A percentile compares a stretch with the other conserved stretches of the same genome.
Conservation (phyloP, 139 green algal genomes). For the Gonium pectorale region DNA sequence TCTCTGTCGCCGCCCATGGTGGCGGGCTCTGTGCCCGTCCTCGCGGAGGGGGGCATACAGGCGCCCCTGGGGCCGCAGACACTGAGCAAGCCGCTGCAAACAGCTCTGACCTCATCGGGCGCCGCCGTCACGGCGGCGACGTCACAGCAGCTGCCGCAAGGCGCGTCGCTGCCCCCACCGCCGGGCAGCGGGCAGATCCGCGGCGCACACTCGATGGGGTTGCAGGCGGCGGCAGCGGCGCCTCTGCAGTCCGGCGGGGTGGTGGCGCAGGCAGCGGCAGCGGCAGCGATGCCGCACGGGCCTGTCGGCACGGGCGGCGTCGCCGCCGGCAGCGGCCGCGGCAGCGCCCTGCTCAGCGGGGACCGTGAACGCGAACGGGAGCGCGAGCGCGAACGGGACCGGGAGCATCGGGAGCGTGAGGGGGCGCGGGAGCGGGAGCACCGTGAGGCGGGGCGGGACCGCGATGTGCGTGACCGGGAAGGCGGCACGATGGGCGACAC, state of each 20-base stretch:
- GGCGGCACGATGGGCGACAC: neutral
- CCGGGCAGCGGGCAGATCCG: neutral
- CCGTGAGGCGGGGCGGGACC: neutral
- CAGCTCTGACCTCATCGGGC: too few relatives aligned
- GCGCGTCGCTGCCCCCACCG: neutral
- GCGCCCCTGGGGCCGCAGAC: too few relatives aligned
- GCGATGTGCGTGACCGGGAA: neutral
- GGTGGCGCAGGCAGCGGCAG: neutral
- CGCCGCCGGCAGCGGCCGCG: neutral
- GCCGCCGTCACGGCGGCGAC: too few relatives aligned
- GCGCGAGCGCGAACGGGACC: neutral
- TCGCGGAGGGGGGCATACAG: too few relatives aligned
- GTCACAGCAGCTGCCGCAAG: neutral
- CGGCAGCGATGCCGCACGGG: too few relatives aligned
- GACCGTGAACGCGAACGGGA: conserved; percentile 1
- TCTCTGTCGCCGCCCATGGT: too few relatives aligned
- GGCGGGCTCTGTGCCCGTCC: too few relatives aligned
- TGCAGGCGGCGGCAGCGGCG: neutral
- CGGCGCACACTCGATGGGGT: neutral
- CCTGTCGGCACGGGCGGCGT: too few relatives aligned
- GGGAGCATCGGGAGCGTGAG: conserved; percentile 2
- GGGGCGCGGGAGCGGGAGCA: neutral
- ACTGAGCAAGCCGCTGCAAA: too few relatives aligned
- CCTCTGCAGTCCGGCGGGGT: neutral
- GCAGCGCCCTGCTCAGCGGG: neutral